phyloP scores from a whole-genome alignment of 2,329 filamentous ascomycete species.

The Ascochyta viciae-villosae region DNA sequence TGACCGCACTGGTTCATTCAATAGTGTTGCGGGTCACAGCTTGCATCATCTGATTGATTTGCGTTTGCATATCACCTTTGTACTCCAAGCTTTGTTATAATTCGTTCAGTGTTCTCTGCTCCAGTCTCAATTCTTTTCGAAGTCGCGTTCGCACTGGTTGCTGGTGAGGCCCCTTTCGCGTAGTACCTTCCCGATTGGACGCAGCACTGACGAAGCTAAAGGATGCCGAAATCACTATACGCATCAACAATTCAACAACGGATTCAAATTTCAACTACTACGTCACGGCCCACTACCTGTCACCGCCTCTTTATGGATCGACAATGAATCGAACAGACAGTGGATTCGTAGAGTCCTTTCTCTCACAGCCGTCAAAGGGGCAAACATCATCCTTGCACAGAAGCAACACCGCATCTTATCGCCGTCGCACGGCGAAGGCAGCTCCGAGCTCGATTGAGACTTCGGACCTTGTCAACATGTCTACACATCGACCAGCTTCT shows the following conservation, averaged over 20 bases:
- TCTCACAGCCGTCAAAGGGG: conserved; percentile 24
- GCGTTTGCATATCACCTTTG: conserved; percentile 25
- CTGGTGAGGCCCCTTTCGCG: conserved; percentile 36
- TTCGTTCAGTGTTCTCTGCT: conserved; percentile 9
- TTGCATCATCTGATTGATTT: conserved; percentile 32
- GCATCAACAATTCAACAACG: conserved; percentile 28
- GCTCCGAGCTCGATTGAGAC: conserved; percentile 5
- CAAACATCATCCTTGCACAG: conserved; percentile 24
- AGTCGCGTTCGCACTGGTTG: conserved; percentile 32
- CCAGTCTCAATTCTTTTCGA: conserved; percentile 16
- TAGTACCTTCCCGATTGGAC: conserved; percentile 28
- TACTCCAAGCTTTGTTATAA: conserved; percentile 9
- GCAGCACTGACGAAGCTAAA: conserved; percentile 34
- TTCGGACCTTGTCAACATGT: conserved; percentile 3
- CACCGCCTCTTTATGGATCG: conserved; percentile 30
- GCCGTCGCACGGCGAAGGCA: conserved; percentile 26
- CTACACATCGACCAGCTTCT: conserved; percentile 26
- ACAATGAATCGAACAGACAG: conserved; percentile 47
- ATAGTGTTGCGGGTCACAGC: conserved; percentile 31
- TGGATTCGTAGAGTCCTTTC: conserved; percentile 38
- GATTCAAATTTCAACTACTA: conserved; percentile 16
- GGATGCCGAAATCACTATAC: conserved; percentile 32
- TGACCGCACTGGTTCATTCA: conserved; percentile 29
- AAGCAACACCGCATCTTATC: conserved; percentile 35
- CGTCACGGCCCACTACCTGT: conserved; percentile 23